Percentiles rank a stretch among this genome's conserved stretches.
Evolutionary conservation across 2,329 filamentous ascomycete genomes (phyloP).

Genomic region (Neofusicoccum sp.): DNA sequence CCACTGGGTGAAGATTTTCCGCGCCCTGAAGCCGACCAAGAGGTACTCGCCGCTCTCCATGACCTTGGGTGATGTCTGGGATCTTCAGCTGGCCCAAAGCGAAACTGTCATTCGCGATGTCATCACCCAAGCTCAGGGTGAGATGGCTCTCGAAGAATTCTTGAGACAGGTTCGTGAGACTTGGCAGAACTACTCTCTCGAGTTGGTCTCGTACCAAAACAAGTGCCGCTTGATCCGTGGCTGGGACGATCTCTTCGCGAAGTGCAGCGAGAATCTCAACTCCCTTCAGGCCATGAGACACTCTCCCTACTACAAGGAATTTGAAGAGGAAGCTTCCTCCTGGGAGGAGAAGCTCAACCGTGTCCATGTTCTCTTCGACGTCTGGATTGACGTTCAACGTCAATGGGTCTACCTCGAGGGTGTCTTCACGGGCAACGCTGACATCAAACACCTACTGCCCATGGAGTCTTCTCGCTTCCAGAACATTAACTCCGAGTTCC

Average conservation of each 20-base stretch:
- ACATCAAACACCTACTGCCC: constrained; percentile 96
- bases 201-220: constrained; percentile 95
- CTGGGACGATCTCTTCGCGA: constrained; percentile 97
- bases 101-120: constrained; percentile 89
- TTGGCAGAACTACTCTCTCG: constrained; percentile 92
- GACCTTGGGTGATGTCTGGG: constrained; percentile 98
- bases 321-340: constrained; percentile 91
- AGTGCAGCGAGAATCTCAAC: constrained; percentile 97
- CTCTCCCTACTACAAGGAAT: constrained; percentile 98
- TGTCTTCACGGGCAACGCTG: constrained; percentile 96
- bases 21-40: constrained; percentile 86
- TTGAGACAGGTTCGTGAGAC: constrained; percentile 93
- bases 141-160: constrained; percentile 98
- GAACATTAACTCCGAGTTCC: constrained; percentile 99
- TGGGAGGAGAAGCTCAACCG: constrained; percentile 99
- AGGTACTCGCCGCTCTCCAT: constrained; percentile 91
- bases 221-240: constrained; percentile 96
- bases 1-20: constrained; percentile 98
- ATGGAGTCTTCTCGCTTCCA: constrained; percentile 96
- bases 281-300: constrained; percentile 98
- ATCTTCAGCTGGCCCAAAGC: constrained; percentile 83
- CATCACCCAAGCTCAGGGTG: constrained; percentile 91
- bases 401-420: constrained; percentile 99
- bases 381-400: constrained; percentile 99
- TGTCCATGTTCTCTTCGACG: constrained; percentile 95